Evolutionary conservation across 768 basidiomycete species (phyloP).

Genomic region (Lentinula aciculospora): DNA sequence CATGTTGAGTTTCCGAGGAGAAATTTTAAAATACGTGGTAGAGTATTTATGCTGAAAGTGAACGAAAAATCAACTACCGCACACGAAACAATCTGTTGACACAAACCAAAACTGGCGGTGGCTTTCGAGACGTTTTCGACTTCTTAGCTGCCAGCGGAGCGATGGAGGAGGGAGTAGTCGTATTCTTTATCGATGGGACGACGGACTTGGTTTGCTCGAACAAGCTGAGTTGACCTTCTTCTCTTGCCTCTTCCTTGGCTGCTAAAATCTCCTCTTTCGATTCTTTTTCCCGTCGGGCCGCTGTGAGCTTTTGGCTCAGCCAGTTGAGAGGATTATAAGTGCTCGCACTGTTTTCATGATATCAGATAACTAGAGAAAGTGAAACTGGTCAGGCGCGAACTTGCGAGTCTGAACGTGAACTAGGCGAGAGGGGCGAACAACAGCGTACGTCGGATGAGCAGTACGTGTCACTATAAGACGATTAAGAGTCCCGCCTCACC

Average conservation of each 20-base stretch:
- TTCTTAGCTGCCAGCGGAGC: background rate
- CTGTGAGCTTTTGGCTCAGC: slow-evolving; percentile 55
- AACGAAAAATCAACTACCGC: background rate
- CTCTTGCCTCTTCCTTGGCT: slow-evolving; percentile 36
- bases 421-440: slow-evolving; percentile 4
- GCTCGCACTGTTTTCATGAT: slow-evolving; percentile 29
- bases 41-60: slow-evolving; percentile 80
- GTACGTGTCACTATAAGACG: background rate
- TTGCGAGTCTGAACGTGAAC: slow-evolving; percentile 29
- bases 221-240: slow-evolving; percentile 41
- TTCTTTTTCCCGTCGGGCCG: slow-evolving; percentile 38
- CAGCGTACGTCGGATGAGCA: background rate
- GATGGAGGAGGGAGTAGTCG: background rate
- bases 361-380: background rate
- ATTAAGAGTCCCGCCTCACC: background rate
- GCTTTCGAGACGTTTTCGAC: background rate
- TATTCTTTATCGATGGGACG: slow-evolving; percentile 10
- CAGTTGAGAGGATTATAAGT: slow-evolving; percentile 56
- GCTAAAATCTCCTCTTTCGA: slow-evolving; percentile 40
- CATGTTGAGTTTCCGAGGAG: slow-evolving; percentile 88
- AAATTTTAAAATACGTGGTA: slow-evolving; percentile 90
- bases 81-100: too few species aligned
- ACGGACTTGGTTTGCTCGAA: slow-evolving; percentile 32
- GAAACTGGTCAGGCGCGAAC: slow-evolving; percentile 24
- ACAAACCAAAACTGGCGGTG: background rate